Conservation (phyloP, 2,329 filamentous ascomycete genomes). For the Ceratocystis eucalypticola region DNA sequence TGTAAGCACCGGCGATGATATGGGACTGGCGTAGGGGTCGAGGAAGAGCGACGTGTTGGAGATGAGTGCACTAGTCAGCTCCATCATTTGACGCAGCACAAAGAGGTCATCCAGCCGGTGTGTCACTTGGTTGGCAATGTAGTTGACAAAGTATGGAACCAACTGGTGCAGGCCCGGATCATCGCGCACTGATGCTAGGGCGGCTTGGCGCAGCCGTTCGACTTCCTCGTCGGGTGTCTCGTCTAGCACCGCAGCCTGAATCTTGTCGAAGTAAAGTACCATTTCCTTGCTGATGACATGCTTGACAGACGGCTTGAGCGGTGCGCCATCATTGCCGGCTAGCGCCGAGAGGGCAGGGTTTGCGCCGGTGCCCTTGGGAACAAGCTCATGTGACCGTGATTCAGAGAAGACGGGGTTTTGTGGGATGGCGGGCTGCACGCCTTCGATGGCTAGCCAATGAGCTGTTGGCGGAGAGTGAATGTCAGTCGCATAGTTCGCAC, state of each 20-base stretch:
- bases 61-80: conserved; percentile 70
- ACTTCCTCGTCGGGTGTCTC: conserved; percentile 71
- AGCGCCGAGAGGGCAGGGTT: conserved; percentile 68
- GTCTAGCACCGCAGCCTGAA: conserved; percentile 77
- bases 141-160: conserved; percentile 91
- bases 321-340: conserved; percentile 32
- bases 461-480: conserved; percentile 36
- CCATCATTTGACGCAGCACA: conserved; percentile 81
- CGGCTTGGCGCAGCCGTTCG: conserved; percentile 61
- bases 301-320: conserved; percentile 83
- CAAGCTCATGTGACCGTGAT: conserved; percentile 67
- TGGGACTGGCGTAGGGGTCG: conserved; percentile 45
- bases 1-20: conserved; percentile 80
- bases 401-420: conserved; percentile 88
- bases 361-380: conserved; percentile 79
- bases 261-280: conserved; percentile 92
- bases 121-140: conserved; percentile 89
- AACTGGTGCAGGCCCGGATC: conserved; percentile 92
- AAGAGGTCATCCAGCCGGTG: conserved; percentile 86
- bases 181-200: conserved; percentile 68
- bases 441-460: conserved; percentile 95
- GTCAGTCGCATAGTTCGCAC: neutral
- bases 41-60: conserved; percentile 68
- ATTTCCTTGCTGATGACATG: conserved; percentile 93
- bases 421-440: conserved; percentile 88